A percentile compares a stretch with the other conserved stretches of the same genome.
phyloP scores from a whole-genome alignment of 2,329 filamentous ascomycete genomes.

The Bipolaris victoriae region DNA sequence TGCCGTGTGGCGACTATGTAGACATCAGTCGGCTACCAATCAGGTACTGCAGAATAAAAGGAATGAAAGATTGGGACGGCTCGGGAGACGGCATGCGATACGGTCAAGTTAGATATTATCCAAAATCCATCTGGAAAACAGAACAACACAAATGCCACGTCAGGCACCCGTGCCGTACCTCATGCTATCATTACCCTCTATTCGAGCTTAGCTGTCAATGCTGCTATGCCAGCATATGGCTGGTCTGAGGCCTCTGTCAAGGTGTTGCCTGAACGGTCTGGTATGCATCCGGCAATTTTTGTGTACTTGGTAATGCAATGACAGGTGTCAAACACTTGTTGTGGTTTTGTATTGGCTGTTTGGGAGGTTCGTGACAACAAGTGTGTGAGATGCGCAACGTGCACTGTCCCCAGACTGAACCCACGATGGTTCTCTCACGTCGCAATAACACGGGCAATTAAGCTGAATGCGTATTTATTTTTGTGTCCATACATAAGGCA shows the following conservation, averaged over 20 bases:
- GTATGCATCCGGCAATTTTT: conserved; percentile 24
- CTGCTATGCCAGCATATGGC: conserved; percentile 34
- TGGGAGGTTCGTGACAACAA: conserved; percentile 32
- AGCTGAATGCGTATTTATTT: not conserved
- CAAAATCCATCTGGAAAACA: not conserved
- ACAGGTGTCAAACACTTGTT: conserved; percentile 21
- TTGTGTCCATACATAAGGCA: not conserved
- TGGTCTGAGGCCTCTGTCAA: conserved; percentile 20
- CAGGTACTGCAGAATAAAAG: not conserved
- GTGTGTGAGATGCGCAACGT: conserved; percentile 40
- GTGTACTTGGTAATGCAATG: conserved; percentile 27
- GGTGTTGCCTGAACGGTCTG: conserved; percentile 30
- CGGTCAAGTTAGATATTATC: conserved; percentile 26
- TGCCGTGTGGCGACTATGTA: not conserved
- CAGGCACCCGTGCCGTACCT: conserved; percentile 30
- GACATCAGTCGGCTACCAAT: not conserved
- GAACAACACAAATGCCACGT: conserved; percentile 23
- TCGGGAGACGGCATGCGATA: not conserved
- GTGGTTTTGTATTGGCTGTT: conserved; percentile 28
- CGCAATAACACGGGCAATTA: conserved; percentile 22
- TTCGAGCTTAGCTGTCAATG: conserved; percentile 33
- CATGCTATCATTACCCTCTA: conserved; percentile 25
- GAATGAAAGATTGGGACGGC: not conserved
- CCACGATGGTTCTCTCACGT: conserved; percentile 16
- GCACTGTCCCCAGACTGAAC: conserved; percentile 33